phyloP scores from a whole-genome alignment of 176 grass and related monocot species.

The Rhynchospora pubera region DNA sequence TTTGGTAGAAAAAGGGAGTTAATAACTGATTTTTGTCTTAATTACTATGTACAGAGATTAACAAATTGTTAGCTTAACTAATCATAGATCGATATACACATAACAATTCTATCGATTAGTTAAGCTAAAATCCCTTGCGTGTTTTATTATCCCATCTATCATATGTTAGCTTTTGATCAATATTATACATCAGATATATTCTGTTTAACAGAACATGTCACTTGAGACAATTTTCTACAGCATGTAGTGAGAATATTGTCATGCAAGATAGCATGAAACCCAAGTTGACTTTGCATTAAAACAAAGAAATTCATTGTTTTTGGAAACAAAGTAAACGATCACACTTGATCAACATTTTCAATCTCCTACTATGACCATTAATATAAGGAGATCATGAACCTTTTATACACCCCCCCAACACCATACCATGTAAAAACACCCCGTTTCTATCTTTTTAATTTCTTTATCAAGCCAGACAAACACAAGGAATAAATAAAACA shows the following conservation, averaged over 20 bases:
- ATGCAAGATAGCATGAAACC: not conserved
- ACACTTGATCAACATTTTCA: conserved; percentile 8
- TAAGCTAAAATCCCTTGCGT: too few relatives aligned
- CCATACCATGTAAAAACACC: conserved; percentile 18
- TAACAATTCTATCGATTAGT: too few relatives aligned
- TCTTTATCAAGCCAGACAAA: conserved; percentile 23
- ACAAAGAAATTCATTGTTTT: not conserved
- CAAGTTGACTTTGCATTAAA: not conserved
- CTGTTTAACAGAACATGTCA: not conserved
- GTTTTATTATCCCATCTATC: too few relatives aligned
- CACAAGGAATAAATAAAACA: conserved; percentile 63
- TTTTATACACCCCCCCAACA: conserved; percentile 23
- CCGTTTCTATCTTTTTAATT: conserved; percentile 7
- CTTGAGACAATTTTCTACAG: not conserved
- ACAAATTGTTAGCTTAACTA: not conserved
- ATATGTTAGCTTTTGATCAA: not conserved
- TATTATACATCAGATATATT: not conserved
- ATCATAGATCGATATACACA: not conserved
- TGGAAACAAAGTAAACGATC: not conserved
- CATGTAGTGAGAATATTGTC: not conserved
- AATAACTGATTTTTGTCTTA: not conserved
- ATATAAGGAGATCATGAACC: conserved; percentile 20
- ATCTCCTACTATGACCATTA: conserved; percentile 10
- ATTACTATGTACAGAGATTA: not conserved
- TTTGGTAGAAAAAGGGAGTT: not conserved